Conservation (phyloP, 306 rosid genomes). For the Casuarina cunninghamiana region DNA sequence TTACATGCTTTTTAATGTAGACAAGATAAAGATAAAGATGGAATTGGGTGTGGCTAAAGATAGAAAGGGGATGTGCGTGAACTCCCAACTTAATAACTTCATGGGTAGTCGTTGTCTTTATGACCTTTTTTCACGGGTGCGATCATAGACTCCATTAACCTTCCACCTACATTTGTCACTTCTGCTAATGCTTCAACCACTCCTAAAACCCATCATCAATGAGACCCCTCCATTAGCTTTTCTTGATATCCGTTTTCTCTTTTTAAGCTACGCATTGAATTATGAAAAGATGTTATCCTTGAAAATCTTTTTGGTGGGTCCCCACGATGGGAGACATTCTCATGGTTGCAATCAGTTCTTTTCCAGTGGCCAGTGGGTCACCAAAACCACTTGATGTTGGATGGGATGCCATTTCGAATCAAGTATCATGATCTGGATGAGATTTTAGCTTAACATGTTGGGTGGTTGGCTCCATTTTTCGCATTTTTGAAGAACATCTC, state of each 20-base stretch:
- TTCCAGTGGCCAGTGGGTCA: constrained; percentile 29
- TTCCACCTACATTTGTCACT: constrained; percentile 40
- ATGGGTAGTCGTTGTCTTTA: constrained; percentile 11
- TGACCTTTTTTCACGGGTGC: constrained; percentile 44
- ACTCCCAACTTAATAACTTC: background rate
- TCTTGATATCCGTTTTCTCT: constrained; percentile 17
- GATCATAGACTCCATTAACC: constrained; percentile 36
- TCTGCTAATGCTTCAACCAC: constrained; percentile 46
- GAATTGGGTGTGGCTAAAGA: constrained; percentile 6
- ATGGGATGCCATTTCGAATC: constrained; percentile 1
- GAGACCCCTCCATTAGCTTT: constrained; percentile 16
- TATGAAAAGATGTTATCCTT: constrained; percentile 31
- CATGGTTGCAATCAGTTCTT: constrained; percentile 28
- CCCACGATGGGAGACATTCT: constrained; percentile 39
- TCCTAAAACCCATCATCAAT: constrained; percentile 15
- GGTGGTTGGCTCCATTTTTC: background rate
- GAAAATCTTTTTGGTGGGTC: constrained; percentile 16
- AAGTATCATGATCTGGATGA: background rate
- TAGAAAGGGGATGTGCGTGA: constrained; percentile 13
- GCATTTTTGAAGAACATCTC: background rate
- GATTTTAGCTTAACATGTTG: background rate
- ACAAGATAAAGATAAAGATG: background rate
- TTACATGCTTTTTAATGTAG: constrained; percentile 1
- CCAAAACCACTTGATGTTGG: constrained; percentile 1
- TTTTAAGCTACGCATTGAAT: constrained; percentile 33